Base-by-base conservation (phyloP, 2,329 filamentous ascomycete species). In the Achaetomium macrosporum region DNA sequence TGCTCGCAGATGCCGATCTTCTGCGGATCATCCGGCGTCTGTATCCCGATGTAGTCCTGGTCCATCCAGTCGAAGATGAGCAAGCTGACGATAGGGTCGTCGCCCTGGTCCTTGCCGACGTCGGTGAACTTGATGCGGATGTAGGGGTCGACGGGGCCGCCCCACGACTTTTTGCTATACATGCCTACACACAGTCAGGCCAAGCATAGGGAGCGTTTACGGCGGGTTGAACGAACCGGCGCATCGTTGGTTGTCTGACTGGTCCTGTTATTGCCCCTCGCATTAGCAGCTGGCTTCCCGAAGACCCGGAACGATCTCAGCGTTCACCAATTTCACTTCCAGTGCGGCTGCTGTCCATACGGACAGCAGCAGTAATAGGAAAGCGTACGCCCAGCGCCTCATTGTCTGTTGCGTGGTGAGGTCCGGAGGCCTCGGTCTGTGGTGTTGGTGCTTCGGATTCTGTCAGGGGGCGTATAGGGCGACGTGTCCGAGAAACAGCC, bases 11-110 rank as follows among this genome's bases (percentile, higher is more conserved):
- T 88, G 57, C 68, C 66, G 45, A 73, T 65, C 65, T 69, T 68
- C 68, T 78, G 75, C 44, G 72, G 67, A 33, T 77, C 73, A 48
- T 78, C 76, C 15, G 77, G 70, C 29, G 81, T 74, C 35, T 78
- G 77, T 54, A 87, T 78, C 41, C 92, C 91, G 59, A 99, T 83
- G 51, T 92, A 76, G 47, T 82, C 73, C 66, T 87, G 84, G 66
- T 99, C 93, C 61, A 80, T 84, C 89, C 91, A 99, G 71, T 99
- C 92, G 69, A 96, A 99, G 58, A 99, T 85, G 48, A 96, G 77
- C 62, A 96, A 72, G 68, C 90, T 95, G 59, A 90, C 85, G 41
- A 89, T 76, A 5, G 88, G 86, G 67, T 95, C 87, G 42, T 84
- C 76, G 31, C 79, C 77, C 53, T 79, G 73, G 63, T 80, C 68